Evolutionary conservation across 202 grass and related monocot genomes (phyloP).

Genomic region (Panicum hallii): DNA sequence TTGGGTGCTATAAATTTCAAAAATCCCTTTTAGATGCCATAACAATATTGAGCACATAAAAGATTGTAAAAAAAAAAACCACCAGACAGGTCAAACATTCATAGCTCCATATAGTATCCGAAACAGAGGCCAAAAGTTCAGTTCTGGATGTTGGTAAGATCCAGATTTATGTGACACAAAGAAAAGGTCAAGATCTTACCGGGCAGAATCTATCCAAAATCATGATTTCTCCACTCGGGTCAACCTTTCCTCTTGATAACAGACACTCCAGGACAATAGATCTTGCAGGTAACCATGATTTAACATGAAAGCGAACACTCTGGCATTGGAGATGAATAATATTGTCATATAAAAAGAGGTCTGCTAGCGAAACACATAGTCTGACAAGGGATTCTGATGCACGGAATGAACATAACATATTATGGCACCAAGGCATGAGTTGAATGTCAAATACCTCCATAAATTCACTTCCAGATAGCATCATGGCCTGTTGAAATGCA

Average conservation of each 20-base stretch:
- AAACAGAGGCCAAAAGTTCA: neutral
- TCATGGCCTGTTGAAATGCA: conserved; percentile 83
- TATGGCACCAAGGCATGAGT: neutral
- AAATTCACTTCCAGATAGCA: conserved; percentile 79
- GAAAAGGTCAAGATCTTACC: conserved; percentile 54
- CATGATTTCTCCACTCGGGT: conserved; percentile 86
- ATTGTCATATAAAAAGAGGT: conserved; percentile 22
- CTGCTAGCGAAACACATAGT: conserved; percentile 9
- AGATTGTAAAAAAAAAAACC: neutral
- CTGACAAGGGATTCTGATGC: neutral
- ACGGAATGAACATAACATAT: conserved; percentile 1
- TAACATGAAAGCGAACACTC: conserved; percentile 75
- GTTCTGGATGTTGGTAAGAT: neutral
- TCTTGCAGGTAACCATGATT: conserved; percentile 88
- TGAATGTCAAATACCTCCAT: conserved; percentile 58
- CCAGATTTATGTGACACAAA: neutral
- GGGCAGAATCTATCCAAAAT: conserved; percentile 85
- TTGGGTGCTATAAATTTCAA: neutral
- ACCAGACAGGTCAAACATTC: neutral
- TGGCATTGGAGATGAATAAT: conserved; percentile 48
- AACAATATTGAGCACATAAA: conserved; percentile 28
- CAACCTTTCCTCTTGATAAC: conserved; percentile 64
- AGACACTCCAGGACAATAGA: conserved; percentile 83
- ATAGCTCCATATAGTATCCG: neutral
- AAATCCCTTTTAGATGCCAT: neutral